A percentile compares a stretch with the other conserved stretches of the same genome.
These are phyloP conservation scores for Ustilaginoidea virens DNA, from an alignment of 2,329 filamentous ascomycete genomes.

Conservation along the genomic window DNA sequence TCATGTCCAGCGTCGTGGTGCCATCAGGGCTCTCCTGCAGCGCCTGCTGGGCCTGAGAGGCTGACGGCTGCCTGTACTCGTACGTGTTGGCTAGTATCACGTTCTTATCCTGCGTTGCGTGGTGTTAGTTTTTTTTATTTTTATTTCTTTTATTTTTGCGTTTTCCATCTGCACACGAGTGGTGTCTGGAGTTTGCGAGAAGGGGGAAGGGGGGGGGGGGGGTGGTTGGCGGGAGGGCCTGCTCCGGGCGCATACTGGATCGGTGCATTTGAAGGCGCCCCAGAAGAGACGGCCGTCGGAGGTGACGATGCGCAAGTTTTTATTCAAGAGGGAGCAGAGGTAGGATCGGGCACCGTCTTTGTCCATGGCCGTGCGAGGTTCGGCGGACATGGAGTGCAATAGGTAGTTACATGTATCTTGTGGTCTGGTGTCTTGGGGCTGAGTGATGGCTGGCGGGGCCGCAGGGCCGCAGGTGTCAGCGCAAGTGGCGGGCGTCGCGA, in stretches of 20 bases:
- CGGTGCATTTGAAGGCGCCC: conserved; percentile 86
- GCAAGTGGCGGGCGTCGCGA: no score
- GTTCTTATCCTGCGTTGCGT: conserved; percentile 82
- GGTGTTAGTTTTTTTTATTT: no score
- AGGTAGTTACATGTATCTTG: no score
- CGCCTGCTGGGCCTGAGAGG: conserved; percentile 25
- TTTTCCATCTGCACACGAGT: no score
- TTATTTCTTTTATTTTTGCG: no score
- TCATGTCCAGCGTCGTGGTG: conserved; percentile 53
- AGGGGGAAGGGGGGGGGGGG: no score
- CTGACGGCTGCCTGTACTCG: conserved; percentile 70
- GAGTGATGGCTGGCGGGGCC: no score
- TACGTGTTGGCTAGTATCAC: conserved; percentile 74
- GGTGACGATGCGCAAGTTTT: conserved; percentile 63
- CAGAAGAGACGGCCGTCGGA: conserved; percentile 80
- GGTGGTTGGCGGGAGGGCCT: no score
- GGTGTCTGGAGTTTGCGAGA: no score
- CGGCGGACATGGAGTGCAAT: neutral
- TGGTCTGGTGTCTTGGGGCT: no score
- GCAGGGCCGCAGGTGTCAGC: no score
- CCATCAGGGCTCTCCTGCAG: conserved; percentile 18
- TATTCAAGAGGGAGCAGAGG: conserved; percentile 55
- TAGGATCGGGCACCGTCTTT: conserved; percentile 38
- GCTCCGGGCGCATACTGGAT: conserved; percentile 60
- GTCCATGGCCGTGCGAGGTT: conserved; percentile 20